A percentile compares a stretch with the other conserved stretches of the same genome.
Conservation (phyloP, 306 rosid genomes). For the Senna siamea region DNA sequence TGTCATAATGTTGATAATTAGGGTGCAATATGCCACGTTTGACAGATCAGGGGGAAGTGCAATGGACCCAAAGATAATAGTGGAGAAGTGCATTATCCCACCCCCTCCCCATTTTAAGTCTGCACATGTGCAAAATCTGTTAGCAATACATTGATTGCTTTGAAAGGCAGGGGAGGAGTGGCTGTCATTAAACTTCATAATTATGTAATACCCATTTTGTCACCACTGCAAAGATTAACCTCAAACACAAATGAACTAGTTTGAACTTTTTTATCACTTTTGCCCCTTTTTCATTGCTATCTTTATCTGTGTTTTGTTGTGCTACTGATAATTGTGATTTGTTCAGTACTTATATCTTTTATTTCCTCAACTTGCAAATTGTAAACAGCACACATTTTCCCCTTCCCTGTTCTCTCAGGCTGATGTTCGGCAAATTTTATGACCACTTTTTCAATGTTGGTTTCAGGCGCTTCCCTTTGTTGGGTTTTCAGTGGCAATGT, state of each 20-base stretch:
- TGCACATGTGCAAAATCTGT: neutral
- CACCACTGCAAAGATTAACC: neutral
- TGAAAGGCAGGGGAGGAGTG: neutral
- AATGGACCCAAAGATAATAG: neutral
- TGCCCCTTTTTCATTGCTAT: neutral
- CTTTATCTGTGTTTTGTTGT: neutral
- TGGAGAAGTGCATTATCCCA: neutral
- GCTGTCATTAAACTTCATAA: neutral
- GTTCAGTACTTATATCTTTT: neutral
- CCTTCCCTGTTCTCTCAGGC: neutral
- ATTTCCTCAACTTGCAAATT: neutral
- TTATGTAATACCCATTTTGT: neutral
- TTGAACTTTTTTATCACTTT: neutral
- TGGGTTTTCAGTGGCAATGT: constrained; percentile 92
- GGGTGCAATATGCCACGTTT: neutral
- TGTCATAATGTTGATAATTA: neutral
- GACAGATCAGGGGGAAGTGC: neutral
- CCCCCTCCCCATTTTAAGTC: neutral
- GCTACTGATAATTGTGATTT: neutral
- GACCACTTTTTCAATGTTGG: constrained; percentile 37
- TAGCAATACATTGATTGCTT: neutral
- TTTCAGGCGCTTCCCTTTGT: constrained; percentile 88
- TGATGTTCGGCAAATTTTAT: neutral
- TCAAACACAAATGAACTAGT: neutral
- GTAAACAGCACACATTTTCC: neutral